These are phyloP conservation scores for Jatropha curcas DNA, from an alignment of 345 rosid genomes.

Conservation along the genomic window DNA sequence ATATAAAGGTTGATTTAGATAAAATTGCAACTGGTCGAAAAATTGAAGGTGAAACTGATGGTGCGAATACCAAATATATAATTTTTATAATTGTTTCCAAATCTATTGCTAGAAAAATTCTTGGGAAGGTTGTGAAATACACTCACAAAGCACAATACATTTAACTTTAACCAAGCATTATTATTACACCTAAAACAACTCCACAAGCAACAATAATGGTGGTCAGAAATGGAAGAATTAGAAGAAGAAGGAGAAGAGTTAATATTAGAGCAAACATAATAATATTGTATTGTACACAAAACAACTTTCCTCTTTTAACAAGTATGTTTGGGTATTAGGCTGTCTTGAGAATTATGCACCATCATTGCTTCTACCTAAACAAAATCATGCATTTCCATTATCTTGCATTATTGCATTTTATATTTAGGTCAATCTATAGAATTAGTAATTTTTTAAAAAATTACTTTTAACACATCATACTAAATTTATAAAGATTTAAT, in stretches of 20 bases:
- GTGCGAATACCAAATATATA: no score
- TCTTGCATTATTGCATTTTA: no score
- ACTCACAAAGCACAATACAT: neutral
- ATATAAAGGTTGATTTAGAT: no score
- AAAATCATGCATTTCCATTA: neutral
- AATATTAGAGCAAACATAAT: neutral
- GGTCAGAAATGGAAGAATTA: neutral
- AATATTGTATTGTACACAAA: neutral
- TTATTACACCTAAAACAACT: neutral
- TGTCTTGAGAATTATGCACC: neutral
- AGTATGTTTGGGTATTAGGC: constrained; percentile 5
- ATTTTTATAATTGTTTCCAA: no score
- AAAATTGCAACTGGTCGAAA: no score
- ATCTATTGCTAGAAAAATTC: no score
- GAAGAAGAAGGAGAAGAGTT: neutral
- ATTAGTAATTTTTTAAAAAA: no score
- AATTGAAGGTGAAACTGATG: no score
- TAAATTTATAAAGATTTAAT: no score
- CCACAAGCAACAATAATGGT: neutral
- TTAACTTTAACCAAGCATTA: neutral
- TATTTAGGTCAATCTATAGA: no score
- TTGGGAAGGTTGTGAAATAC: neutral
- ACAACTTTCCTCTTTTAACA: neutral
- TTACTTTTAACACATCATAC: no score
- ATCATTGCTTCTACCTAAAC: neutral